Base-by-base conservation (phyloP, 1,139 yeast genomes). In the Magnusiomyces magnusii region DNA sequence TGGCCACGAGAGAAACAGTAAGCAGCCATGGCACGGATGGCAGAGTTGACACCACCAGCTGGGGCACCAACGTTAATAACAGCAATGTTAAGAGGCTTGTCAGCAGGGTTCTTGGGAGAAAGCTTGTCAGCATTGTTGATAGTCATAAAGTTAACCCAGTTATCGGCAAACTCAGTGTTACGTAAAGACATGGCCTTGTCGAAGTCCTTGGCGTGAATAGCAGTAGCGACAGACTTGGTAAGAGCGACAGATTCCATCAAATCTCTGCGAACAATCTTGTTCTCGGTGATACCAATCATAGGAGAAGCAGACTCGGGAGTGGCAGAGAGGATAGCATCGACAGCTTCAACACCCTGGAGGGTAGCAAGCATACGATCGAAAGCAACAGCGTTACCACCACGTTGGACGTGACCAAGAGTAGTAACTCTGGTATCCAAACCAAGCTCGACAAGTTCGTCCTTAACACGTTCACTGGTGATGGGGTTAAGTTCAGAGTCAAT, bases 331-430 rank as follows among this genome's bases (percentile, higher is more conserved):
- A 91, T 96, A 3, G 98, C 98, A 64, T 86, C 85, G 57, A 93
- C 96, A 13, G 99, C 98, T 70, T 92, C 98, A 41, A 92, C 97
- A 73, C 99, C 99, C 78, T 93, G 99, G 67, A 92, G 73, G 25
- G 99, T 92, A 39, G 97, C 97, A 64, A 93, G 76, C 71, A 87
- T 75, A 69, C 99, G 83, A 73, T 93, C 99, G 70, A 79, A 86
- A 2, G 98, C 97, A 59, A 91, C 97, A 2, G 99, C 97, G 51
- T 95, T 81, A 72, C 99, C 99, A 76, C 99, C 99, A 76, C 99
- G 85, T 78, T 93, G 99, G 56, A 93, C 97, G 72, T 93, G 99
- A 50, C 99, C 99, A 66, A 93, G 79, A 28, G 95, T 90, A 56
- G 99, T 93, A 68, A 92, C 86, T 74, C 99, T 83, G 24, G 98